Base-by-base conservation (phyloP, 2,329 filamentous ascomycete species). In the Phyllosticta capitalensis region DNA sequence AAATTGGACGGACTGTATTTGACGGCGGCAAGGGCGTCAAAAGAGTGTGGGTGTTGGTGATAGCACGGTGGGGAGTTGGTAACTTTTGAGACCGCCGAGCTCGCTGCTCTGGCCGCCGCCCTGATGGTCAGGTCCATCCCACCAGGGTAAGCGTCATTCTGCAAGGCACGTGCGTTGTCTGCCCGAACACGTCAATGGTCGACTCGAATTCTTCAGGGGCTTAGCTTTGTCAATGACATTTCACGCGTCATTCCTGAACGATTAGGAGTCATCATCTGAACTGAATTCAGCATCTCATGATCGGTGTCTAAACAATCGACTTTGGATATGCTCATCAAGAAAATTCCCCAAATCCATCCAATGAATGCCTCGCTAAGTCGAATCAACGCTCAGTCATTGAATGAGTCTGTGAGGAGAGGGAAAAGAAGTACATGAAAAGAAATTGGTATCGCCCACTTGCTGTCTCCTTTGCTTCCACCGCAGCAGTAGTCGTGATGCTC, bases 121-220 rank as follows among this genome's bases (percentile, higher is more conserved):
- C 38, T 45, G 38, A n/a, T 45, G 38, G 17, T 26, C 24, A 26
- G 24, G 24, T 26, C 50, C 50, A 26, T 45, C 50, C 50, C 50
- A 26, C 50, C 19, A 7, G 1, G 50, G 20, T 52, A 45, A 45
- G 20, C 50, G 50, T 52, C 19, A n/a, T 21, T 26, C 50, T 22
- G 20, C 50, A 22, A 26, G 50, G 50, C 20, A 52, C 50, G 50
- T 52, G 50, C 50, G 50, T 26, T 5, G 19, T 26, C 50, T 52
- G 50, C 9, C 52, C 58, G 58, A 59, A 52, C 58, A 59, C 58
- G 58, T 59, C 53, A 59, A 55, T 26, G 53, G 50, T 12, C 4
- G 50, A n/a, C 24, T 38, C 10, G 38, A n/a, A 19, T 6, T 45
- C 38, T 45, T 45, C 38, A 45, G 38, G 38, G 38, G 38, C 38